Conservation (phyloP, 179 eudicot species). For the Beta macrorhiza region DNA sequence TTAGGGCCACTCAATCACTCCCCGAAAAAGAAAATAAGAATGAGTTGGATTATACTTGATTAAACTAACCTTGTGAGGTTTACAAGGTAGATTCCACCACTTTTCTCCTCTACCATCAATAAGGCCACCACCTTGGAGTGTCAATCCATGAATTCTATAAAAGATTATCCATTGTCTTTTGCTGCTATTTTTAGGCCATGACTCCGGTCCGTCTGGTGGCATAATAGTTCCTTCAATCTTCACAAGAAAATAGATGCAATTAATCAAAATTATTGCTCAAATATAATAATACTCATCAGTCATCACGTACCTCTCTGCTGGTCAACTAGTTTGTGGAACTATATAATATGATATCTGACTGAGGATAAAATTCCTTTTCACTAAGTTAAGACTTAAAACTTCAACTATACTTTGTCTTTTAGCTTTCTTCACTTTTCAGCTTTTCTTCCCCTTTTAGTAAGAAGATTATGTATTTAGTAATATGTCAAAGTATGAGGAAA, state of each 20-base stretch:
- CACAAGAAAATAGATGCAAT: background rate
- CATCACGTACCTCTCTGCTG: too few species aligned
- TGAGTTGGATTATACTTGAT: background rate
- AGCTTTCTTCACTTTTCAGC: too few species aligned
- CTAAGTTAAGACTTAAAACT: too few species aligned
- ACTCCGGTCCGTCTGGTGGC: conserved; percentile 83
- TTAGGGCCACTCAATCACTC: too few species aligned
- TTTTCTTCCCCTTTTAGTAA: too few species aligned
- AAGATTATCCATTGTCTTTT: conserved; percentile 74
- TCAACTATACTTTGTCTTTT: too few species aligned
- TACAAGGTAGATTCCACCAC: conserved; percentile 95
- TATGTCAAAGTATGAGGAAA: too few species aligned
- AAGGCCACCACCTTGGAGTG: conserved; percentile 65
- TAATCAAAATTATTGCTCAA: background rate
- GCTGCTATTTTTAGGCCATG: conserved; percentile 63
- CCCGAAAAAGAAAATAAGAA: background rate
- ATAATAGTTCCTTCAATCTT: conserved; percentile 72
- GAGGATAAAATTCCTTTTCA: too few species aligned
- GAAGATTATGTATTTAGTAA: too few species aligned
- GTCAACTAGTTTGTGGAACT: too few species aligned
- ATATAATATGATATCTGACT: too few species aligned
- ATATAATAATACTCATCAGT: background rate
- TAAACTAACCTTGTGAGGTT: conserved; percentile 77
- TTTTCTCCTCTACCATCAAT: conserved; percentile 81
- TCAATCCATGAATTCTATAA: conserved; percentile 55